Percentiles rank a stretch among this genome's conserved stretches.
phyloP scores from a whole-genome alignment of 495 filamentous ascomycete genomes.

The Aspergillus mulundensis region DNA sequence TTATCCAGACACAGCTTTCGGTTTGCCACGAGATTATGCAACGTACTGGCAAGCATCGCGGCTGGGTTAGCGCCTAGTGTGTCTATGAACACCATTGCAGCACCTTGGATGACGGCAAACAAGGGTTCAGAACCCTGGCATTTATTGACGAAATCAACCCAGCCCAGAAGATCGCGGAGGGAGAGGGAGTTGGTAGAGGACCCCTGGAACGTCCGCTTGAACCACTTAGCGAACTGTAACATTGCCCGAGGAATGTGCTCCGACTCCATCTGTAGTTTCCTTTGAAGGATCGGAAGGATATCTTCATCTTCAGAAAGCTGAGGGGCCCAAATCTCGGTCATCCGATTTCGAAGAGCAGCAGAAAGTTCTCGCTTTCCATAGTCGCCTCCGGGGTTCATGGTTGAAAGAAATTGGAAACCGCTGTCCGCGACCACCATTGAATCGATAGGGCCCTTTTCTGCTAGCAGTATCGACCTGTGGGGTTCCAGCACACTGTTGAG shows the following conservation, averaged over 20 bases:
- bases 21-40: constrained; percentile 55
- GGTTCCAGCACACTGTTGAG: constrained; percentile 97
- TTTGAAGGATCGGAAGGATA: constrained; percentile 76
- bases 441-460: constrained; percentile 84
- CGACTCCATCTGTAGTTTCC: constrained; percentile 62
- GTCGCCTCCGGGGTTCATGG: constrained; percentile 98
- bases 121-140: constrained; percentile 44
- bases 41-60: constrained; percentile 65
- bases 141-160: constrained; percentile 89
- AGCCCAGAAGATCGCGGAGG: constrained; percentile 82
- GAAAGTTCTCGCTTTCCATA: constrained; percentile 97
- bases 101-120: constrained; percentile 74
- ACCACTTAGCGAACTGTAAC: constrained; percentile 89
- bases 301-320: constrained; percentile 74
- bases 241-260: constrained; percentile 49
- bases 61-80: constrained; percentile 92
- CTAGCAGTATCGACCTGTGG: constrained; percentile 76
- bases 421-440: constrained; percentile 71
- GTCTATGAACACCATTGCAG: constrained; percentile 93
- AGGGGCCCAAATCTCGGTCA: constrained; percentile 98
- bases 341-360: constrained; percentile 89
- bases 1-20: constrained; percentile 67
- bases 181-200: constrained; percentile 72
- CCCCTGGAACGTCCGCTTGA: constrained; percentile 70
- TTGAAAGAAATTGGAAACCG: constrained; percentile 93